Evolutionary conservation across 768 basidiomycete genomes (phyloP), one percentile per base, ranked within the genome.

Genomic region (Trametes cinnabarina): DNA sequence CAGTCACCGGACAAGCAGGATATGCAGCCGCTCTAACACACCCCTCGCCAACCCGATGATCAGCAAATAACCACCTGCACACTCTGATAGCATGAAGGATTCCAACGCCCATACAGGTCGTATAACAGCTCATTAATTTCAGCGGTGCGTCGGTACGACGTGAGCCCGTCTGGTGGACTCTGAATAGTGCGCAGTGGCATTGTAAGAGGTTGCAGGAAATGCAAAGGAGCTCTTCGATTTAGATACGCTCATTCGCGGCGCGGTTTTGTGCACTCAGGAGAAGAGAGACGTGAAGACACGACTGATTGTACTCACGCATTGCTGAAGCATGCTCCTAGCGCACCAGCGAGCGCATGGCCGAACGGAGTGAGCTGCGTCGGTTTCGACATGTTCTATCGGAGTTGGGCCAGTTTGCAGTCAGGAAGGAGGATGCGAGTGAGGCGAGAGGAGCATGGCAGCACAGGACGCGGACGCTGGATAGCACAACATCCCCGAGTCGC

Each of bases 271-370:
- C 44, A 22, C 23, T 26, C 14, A 12, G 23, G 11, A 19, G 15
- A 8, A 17, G 37, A n/a, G 40, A 23, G 39, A 34, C 5, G 41
- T 10, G 23, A 39, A 30, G 11, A 7, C 10, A 57, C 5, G 6
- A 9, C 17, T 11, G 44, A 7, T 32, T 32, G 26, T 41, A 83
- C 94, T 71, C 72, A 95, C 91, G 94, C 92, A 65, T 92, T 92
- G 62, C 89, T 88, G 73, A 97, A 92, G 69, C 94, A 94, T 23
- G 90, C 94, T 46, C 95, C 93, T 17, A 98, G 79, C 8, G 96
- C 96, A 3, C 96, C 95, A 42, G 93, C 92, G 54, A 98, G 77
- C 1, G 96, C 96, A 61, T 89, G 84, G 2, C 90, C 94, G 65
- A 94, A 86, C 0, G 95, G 90, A 0, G 94, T 94, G 34, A 97